Percentiles rank a stretch among this genome's conserved stretches.
Evolutionary conservation across 176 grass and related monocot genomes (phyloP).

Genomic region (Oryza meyeriana): DNA sequence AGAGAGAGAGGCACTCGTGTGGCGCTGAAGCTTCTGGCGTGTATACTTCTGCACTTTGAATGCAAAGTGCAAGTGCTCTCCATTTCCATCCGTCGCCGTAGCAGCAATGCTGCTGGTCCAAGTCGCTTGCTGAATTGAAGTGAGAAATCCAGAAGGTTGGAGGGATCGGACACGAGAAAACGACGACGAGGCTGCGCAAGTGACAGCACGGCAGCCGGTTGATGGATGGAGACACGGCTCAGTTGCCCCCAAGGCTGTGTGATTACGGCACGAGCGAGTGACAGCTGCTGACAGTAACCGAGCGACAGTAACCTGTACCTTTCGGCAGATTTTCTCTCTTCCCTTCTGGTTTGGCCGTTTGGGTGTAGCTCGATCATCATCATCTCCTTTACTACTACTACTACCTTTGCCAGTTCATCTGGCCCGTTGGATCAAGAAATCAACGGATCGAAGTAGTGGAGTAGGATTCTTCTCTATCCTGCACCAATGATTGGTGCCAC

Average conservation of each 20-base stretch:
- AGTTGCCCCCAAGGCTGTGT: too few relatives aligned
- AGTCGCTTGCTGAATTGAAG: background rate
- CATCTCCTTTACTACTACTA: background rate
- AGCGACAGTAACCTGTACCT: background rate
- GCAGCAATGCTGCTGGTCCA: background rate
- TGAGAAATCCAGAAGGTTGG: background rate
- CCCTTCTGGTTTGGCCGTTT: background rate
- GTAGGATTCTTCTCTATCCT: background rate
- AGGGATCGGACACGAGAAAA: background rate
- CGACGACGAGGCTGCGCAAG: background rate
- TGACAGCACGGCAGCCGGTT: background rate
- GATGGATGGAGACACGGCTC: background rate
- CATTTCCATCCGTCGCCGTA: background rate
- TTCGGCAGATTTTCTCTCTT: background rate
- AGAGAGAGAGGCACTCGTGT: background rate
- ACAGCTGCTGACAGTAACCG: background rate
- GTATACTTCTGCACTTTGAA: too few relatives aligned
- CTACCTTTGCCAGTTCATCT: too few relatives aligned
- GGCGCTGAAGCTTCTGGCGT: background rate
- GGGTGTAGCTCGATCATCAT: too few relatives aligned
- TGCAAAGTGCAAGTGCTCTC: background rate
- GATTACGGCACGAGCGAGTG: background rate
- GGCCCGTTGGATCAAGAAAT: background rate
- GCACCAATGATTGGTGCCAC: slow-evolving; percentile 4
- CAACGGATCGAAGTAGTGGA: background rate